Conservation (phyloP, 2,329 filamentous ascomycete genomes). For the Fusarium temperatum region DNA sequence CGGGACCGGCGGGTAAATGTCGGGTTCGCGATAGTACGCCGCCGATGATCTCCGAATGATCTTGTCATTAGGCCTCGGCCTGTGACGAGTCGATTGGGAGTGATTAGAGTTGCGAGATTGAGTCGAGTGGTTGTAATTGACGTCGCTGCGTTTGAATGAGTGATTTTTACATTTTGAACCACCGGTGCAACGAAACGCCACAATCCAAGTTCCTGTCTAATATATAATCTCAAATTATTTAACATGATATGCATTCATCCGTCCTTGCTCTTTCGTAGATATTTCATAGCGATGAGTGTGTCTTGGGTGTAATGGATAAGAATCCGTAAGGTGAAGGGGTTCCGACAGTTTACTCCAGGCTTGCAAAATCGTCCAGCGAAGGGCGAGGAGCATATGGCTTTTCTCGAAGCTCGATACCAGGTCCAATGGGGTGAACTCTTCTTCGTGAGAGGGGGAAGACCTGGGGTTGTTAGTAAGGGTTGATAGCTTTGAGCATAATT, state of each 20-base stretch:
- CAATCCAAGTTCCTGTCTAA: conserved; percentile 36
- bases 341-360: conserved; percentile 65
- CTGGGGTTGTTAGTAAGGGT: conserved; percentile 47
- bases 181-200: conserved; percentile 14
- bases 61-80: conserved; percentile 15
- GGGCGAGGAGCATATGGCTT: conserved; percentile 64
- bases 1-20: conserved; percentile 48
- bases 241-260: conserved; percentile 33
- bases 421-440: conserved; percentile 74
- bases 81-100: conserved; percentile 10
- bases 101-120: not conserved
- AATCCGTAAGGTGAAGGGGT: not conserved
- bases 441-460: conserved; percentile 69
- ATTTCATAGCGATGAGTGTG: not conserved
- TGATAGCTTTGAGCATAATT: not conserved
- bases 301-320: not conserved
- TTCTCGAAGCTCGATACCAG: conserved; percentile 83
- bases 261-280: conserved; percentile 8
- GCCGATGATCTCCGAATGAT: conserved; percentile 10
- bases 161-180: conserved; percentile 37
- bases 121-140: not conserved
- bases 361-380: conserved; percentile 72
- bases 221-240: conserved; percentile 38
- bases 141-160: conserved; percentile 2
- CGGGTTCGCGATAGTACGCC: conserved; percentile 40